phyloP scores from a whole-genome alignment of 768 basidiomycete genomes.

The Auriscalpium orientale region DNA sequence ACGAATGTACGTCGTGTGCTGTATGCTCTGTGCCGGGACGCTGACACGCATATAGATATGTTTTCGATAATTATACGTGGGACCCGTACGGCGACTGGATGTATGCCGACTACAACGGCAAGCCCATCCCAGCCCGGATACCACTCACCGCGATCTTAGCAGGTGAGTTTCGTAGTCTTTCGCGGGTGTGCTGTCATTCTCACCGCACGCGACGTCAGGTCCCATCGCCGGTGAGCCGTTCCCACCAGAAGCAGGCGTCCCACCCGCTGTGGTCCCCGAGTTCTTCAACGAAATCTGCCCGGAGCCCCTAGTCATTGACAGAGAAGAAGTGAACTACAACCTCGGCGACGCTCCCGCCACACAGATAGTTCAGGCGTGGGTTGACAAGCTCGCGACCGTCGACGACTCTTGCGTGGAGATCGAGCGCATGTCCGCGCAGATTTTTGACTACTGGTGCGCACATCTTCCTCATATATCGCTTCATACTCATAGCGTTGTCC shows the following conservation, averaged over 20 bases:
- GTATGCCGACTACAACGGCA: conserved; percentile 37
- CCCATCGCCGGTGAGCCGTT: conserved; percentile 1
- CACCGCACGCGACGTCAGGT: neutral
- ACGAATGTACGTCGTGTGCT: neutral
- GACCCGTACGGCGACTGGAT: conserved; percentile 32
- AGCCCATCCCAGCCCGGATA: conserved; percentile 42
- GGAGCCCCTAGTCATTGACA: neutral
- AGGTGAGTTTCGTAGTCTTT: conserved; percentile 24
- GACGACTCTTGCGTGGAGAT: neutral
- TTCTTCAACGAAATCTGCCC: neutral
- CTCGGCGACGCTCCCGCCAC: no score
- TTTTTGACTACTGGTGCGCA: no score
- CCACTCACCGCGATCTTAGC: conserved; percentile 47
- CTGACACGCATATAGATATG: conserved; percentile 26
- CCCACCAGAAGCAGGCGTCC: neutral
- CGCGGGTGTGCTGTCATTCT: neutral
- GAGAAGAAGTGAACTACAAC: neutral
- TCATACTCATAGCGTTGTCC: neutral
- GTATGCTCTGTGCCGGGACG: neutral
- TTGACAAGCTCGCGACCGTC: neutral
- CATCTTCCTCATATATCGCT: no score
- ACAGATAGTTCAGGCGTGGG: neutral
- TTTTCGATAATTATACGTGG: conserved; percentile 58
- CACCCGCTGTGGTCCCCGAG: neutral
- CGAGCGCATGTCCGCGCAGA: neutral